A percentile compares a stretch with the other conserved stretches of the same genome.
These are phyloP conservation scores for Rhizophagus prolifer DNA, from an alignment of 192 early-diverging fungal species.

Conservation along the genomic window DNA sequence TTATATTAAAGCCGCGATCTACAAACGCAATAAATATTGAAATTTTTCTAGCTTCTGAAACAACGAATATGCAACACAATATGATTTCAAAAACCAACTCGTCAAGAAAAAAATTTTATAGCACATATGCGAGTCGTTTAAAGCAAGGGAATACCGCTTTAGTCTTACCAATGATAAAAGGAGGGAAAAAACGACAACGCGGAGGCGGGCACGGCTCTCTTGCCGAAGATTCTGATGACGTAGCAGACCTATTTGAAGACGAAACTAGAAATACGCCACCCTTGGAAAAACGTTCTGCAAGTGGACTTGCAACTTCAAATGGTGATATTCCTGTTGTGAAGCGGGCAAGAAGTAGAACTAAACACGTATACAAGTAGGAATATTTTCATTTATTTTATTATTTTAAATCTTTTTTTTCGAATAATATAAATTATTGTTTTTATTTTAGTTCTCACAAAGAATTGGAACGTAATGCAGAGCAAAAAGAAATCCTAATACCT, in stretches of 20 bases:
- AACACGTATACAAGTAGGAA: conserved; percentile 40
- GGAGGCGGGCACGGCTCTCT: conserved; percentile 35
- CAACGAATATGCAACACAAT: too few relatives aligned
- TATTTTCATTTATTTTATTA: neutral
- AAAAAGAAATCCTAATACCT: conserved; percentile 78
- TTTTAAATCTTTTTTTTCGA: neutral
- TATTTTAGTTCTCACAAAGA: conserved; percentile 40
- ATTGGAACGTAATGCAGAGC: conserved; percentile 55
- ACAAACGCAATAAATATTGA: neutral
- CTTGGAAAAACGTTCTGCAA: conserved; percentile 16
- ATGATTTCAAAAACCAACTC: too few relatives aligned
- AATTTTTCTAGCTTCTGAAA: neutral
- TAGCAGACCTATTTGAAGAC: conserved; percentile 47
- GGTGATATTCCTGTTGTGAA: conserved; percentile 36
- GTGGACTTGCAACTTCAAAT: conserved; percentile 39
- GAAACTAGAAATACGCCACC: conserved; percentile 38
- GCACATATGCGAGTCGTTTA: conserved; percentile 52
- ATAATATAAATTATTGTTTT: neutral
- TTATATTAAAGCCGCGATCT: neutral
- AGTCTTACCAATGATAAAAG: conserved; percentile 43
- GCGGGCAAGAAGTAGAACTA: conserved; percentile 35
- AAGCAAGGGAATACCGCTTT: conserved; percentile 52
- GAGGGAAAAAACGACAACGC: conserved; percentile 40
- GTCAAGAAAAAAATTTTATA: conserved; percentile 15
- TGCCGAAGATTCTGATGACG: conserved; percentile 48